Percentiles rank a stretch among this genome's conserved stretches.
Evolutionary conservation across 768 basidiomycete species (phyloP).

Genomic region (Trametopsis cervina): DNA sequence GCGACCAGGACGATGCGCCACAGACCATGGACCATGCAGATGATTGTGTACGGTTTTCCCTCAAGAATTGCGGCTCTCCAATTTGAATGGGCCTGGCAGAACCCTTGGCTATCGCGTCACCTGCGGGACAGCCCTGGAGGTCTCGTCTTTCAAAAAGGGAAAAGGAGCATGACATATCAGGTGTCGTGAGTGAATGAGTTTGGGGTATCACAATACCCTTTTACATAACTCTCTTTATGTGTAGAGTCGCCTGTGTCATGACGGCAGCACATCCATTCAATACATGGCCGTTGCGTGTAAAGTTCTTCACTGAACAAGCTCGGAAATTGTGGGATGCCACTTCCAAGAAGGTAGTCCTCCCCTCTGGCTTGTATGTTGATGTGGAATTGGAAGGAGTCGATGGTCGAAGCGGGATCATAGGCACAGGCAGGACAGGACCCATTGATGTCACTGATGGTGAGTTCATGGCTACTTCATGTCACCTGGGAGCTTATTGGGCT

Average conservation of each 20-base stretch:
- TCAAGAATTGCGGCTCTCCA: constrained; percentile 68
- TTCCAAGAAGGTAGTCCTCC: constrained; percentile 29
- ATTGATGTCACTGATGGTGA: constrained; percentile 54
- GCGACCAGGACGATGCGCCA: constrained; percentile 57
- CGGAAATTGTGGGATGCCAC: constrained; percentile 44
- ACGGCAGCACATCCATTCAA: constrained; percentile 59
- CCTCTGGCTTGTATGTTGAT: constrained; percentile 42
- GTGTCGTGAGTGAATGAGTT: constrained; percentile 34
- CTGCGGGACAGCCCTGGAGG: constrained; percentile 39
- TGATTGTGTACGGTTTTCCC: constrained; percentile 82
- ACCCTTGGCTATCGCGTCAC: constrained; percentile 64
- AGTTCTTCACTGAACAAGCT: constrained; percentile 64
- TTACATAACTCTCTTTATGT: background rate
- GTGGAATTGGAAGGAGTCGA: constrained; percentile 66
- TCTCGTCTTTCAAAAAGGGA: constrained; percentile 29
- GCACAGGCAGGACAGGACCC: constrained; percentile 48
- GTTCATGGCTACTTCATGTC: constrained; percentile 7
- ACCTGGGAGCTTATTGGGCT: constrained; percentile 3
- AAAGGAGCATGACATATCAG: constrained; percentile 32
- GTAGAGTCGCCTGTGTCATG: constrained; percentile 57
- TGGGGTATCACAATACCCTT: background rate
- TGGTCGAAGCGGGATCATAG: constrained; percentile 47
- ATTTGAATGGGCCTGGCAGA: constrained; percentile 87
- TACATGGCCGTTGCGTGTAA: constrained; percentile 68
- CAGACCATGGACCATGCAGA: constrained; percentile 77